Evolutionary conservation across 2,329 filamentous ascomycete genomes (phyloP), one percentile per base, ranked within the genome.

Genomic region (Plenodomus lindquistii): DNA sequence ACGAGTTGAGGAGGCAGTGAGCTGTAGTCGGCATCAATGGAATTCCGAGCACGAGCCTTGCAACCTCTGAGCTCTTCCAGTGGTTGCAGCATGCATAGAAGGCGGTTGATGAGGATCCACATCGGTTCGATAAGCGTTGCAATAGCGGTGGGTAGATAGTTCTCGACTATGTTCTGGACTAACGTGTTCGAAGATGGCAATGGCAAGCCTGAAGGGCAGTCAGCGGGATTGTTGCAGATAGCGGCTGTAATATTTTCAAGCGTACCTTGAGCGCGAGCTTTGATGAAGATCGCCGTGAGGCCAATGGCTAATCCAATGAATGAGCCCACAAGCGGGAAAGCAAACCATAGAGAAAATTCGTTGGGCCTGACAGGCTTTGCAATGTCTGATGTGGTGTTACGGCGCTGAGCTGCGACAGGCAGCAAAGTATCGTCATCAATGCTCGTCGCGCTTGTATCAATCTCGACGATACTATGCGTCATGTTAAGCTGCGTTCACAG

Each of bases 91-190:
- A 84, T 59, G 35, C 81, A 84, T 0, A 84, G 54, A 0, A 80
- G 44, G 0, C 83, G 73, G 36, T 83, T 85, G 0, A 86, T 47
- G 0, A 85, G 57, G 0, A 83, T 66, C 78, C 83, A 84, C 1
- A 81, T 73, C 0, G 83, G 82, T 29, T 86, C 83, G 0, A 85
- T 70, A 0, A 84, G 43, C 0, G 83, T 85, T 0, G 81, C 79
- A 3, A 85, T 68, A 0, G 75, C 70, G 0, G 81, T 84, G 0
- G 83, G 83, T 0, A 85, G 63, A 40, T 84, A 85, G 38, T 76
- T 78, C 37, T 75, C 68, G 0, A 79, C 16, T 0, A 79, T 38
- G 27, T 79, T 73, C 13, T 69, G 66, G 0, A 76, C 60, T 21
- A 78, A 55, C 0, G 55, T 60, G 17, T 65, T 59, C n/a, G 63